Percentiles rank a stretch among this genome's conserved stretches.
Evolutionary conservation across 345 rosid genomes (phyloP).

Genomic region (Conringia planisiliqua): DNA sequence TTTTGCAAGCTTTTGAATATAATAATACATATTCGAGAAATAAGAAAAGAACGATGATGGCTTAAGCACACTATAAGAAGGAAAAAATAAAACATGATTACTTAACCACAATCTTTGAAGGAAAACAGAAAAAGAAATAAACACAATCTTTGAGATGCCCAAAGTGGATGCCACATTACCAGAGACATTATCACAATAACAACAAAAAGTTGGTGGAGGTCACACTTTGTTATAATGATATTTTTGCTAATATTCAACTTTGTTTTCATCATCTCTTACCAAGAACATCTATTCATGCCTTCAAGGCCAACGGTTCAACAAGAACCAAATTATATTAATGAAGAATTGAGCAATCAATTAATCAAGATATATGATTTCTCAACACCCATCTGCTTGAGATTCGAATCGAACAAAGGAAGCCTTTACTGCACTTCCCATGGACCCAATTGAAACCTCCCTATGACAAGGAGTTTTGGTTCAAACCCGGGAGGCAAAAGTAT

Average conservation of each 20-base stretch:
- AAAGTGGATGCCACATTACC: constrained; percentile 31
- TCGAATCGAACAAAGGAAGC: neutral
- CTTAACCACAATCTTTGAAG: constrained; percentile 31
- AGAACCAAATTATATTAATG: constrained; percentile 1
- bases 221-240: constrained; percentile 20
- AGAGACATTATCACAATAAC: constrained; percentile 16
- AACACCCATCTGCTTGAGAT: neutral
- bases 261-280: constrained; percentile 5
- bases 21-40: neutral
- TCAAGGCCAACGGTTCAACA: constrained; percentile 15
- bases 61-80: neutral
- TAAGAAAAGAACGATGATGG: neutral
- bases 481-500: neutral
- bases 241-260: constrained; percentile 9
- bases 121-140: neutral
- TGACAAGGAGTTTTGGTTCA: neutral
- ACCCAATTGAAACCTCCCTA: neutral
- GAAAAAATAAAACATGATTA: neutral
- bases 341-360: neutral
- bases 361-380: neutral
- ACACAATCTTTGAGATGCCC: constrained; percentile 25
- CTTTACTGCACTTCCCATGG: neutral
- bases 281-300: neutral
- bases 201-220: constrained; percentile 28
- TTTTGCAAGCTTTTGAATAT: neutral